These are phyloP conservation scores for Alternaria conjuncta DNA, from an alignment of 2,329 filamentous ascomycete genomes.

Conservation along the genomic window DNA sequence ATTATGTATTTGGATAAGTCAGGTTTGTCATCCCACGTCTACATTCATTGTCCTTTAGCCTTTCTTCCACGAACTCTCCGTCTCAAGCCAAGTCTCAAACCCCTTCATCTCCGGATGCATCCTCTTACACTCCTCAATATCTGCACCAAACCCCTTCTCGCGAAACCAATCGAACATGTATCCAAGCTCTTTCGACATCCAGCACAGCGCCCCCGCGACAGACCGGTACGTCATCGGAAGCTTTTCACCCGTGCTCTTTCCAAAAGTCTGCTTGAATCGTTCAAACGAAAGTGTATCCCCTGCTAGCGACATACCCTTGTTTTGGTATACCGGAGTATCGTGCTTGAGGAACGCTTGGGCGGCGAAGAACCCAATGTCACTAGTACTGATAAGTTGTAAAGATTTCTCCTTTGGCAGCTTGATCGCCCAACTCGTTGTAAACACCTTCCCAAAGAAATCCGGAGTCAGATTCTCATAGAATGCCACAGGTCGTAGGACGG, in stretches of 20 bases:
- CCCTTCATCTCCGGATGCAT: constrained; percentile 53
- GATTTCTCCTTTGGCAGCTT: constrained; percentile 41
- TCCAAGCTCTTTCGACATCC: constrained; percentile 47
- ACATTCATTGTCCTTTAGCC: neutral
- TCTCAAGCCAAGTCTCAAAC: constrained; percentile 54
- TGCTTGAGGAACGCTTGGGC: constrained; percentile 53
- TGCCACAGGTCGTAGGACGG: constrained; percentile 64
- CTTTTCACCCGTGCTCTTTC: constrained; percentile 50
- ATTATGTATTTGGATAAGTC: neutral
- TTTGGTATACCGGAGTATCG: constrained; percentile 45
- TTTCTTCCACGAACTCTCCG: constrained; percentile 46
- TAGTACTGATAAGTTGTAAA: constrained; percentile 44
- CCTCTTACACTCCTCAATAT: constrained; percentile 50
- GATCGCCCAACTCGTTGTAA: constrained; percentile 48
- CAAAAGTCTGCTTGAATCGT: constrained; percentile 52
- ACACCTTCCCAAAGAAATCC: constrained; percentile 55
- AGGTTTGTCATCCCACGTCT: neutral
- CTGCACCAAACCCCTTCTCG: constrained; percentile 51
- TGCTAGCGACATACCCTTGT: constrained; percentile 53
- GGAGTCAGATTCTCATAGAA: constrained; percentile 65
- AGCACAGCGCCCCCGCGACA: constrained; percentile 38
- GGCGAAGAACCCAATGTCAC: constrained; percentile 59
- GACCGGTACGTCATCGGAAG: constrained; percentile 51
- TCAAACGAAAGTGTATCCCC: constrained; percentile 56
- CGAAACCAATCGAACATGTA: constrained; percentile 58